Conservation (phyloP, 306 rosid genomes). For the Cucurbita ficifolia region DNA sequence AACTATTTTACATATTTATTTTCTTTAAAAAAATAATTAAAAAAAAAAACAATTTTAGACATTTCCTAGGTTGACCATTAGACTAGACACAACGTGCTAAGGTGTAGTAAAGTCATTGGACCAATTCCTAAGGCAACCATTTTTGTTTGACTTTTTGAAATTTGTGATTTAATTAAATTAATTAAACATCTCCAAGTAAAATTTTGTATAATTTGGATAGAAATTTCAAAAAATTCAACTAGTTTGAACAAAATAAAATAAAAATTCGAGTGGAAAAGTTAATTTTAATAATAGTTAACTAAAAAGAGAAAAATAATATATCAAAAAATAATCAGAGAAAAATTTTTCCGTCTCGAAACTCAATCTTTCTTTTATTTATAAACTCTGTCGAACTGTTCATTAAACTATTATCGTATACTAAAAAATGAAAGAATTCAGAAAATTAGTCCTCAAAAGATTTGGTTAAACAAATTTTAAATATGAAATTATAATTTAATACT, state of each 20-base stretch:
- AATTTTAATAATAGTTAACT: too few species aligned
- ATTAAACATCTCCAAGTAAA: too few species aligned
- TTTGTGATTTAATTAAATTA: background rate
- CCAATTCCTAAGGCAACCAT: background rate
- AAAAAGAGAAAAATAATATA: too few species aligned
- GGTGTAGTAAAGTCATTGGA: background rate
- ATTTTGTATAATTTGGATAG: too few species aligned
- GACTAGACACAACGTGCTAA: background rate
- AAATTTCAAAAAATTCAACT: too few species aligned
- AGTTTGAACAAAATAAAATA: too few species aligned
- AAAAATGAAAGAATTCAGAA: background rate
- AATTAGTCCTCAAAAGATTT: background rate
- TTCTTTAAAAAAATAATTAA: too few species aligned
- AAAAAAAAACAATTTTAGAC: background rate
- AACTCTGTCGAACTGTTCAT: background rate
- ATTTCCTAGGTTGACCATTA: background rate
- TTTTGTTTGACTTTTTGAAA: background rate
- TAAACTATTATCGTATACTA: too few species aligned
- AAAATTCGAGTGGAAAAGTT: too few species aligned
- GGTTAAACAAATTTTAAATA: background rate
- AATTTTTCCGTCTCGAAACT: too few species aligned
- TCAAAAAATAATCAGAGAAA: too few species aligned
- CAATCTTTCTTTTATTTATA: background rate
- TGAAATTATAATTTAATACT: background rate
- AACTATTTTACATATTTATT: background rate